phyloP scores from a whole-genome alignment of 805 yeast species.

The Candida chilensis region DNA sequence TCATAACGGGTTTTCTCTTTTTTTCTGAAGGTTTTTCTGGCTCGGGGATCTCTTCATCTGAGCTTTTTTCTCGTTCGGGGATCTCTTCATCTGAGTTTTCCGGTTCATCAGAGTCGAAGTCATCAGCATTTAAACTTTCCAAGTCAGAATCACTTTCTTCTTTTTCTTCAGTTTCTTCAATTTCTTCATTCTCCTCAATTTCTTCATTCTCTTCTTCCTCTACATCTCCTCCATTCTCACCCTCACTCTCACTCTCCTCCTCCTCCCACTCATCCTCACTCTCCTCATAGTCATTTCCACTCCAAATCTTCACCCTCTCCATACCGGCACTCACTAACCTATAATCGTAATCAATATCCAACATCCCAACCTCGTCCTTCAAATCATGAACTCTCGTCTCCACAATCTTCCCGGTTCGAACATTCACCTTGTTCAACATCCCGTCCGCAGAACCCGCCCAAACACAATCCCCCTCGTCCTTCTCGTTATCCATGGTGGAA shows the following conservation, averaged over 20 bases:
- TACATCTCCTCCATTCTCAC: conserved; percentile 5
- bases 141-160: conserved; percentile 2
- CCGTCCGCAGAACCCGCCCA: conserved; percentile 85
- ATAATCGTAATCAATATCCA: conserved; percentile 78
- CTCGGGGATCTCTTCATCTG: conserved; percentile 5
- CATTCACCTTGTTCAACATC: conserved; percentile 55
- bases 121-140: conserved; percentile 5
- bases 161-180: conserved; percentile 2
- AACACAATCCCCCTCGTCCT: conserved; percentile 37
- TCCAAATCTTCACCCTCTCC: conserved; percentile 78
- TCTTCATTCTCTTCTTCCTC: conserved; percentile 5
- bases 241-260: conserved; percentile 13
- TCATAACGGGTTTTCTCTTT: conserved; percentile 5
- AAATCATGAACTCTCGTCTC: conserved; percentile 61
- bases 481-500: conserved; percentile 44
- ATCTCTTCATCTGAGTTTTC: conserved; percentile 8
- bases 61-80: conserved; percentile 5
- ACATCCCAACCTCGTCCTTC: conserved; percentile 63
- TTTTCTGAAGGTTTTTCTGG: conserved; percentile 3
- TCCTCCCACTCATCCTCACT: conserved; percentile 15
- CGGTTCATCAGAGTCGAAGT: conserved; percentile 5
- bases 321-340: conserved; percentile 77
- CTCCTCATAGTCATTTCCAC: conserved; percentile 13
- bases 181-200: conserved; percentile 4
- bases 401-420: conserved; percentile 50